phyloP scores from a whole-genome alignment of 805 yeast genomes.

The Jamesozyma piceae region DNA sequence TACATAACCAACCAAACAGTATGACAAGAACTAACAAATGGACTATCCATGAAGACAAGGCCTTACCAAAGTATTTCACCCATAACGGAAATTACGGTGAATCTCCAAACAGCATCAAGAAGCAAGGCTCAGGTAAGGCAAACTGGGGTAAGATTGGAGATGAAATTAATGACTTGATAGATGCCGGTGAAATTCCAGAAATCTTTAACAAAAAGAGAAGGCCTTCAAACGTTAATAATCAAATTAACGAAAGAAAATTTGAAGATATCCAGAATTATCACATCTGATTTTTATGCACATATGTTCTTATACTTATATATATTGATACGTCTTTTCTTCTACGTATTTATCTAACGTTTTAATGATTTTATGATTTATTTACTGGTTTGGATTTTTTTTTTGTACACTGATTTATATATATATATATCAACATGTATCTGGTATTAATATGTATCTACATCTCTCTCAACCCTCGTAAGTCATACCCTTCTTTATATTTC shows the following conservation, averaged over 20 bases:
- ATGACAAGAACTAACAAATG: slow-evolving; percentile 80
- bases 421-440: too few relatives aligned
- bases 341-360: background rate
- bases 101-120: slow-evolving; percentile 70
- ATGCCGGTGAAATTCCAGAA: slow-evolving; percentile 46
- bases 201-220: slow-evolving; percentile 39
- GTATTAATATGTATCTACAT: background rate
- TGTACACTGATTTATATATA: too few relatives aligned
- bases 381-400: too few relatives aligned
- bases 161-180: slow-evolving; percentile 56
- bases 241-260: slow-evolving; percentile 36
- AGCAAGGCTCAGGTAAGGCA: slow-evolving; percentile 75
- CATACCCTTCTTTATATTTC: slow-evolving; percentile 83
- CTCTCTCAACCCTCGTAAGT: background rate
- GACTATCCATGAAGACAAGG: slow-evolving; percentile 51
- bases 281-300: background rate
- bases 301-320: background rate
- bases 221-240: slow-evolving; percentile 38
- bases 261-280: slow-evolving; percentile 6
- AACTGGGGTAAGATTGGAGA: slow-evolving; percentile 85
- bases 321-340: too few relatives aligned
- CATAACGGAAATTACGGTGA: slow-evolving; percentile 64
- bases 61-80: slow-evolving; percentile 65
- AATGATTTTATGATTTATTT: background rate
- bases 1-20: too few relatives aligned